Percentiles rank a stretch among this genome's conserved stretches.
These are phyloP conservation scores for Aureobasidium sp. DNA, from an alignment of 2,329 filamentous ascomycete genomes.

Conservation along the genomic window DNA sequence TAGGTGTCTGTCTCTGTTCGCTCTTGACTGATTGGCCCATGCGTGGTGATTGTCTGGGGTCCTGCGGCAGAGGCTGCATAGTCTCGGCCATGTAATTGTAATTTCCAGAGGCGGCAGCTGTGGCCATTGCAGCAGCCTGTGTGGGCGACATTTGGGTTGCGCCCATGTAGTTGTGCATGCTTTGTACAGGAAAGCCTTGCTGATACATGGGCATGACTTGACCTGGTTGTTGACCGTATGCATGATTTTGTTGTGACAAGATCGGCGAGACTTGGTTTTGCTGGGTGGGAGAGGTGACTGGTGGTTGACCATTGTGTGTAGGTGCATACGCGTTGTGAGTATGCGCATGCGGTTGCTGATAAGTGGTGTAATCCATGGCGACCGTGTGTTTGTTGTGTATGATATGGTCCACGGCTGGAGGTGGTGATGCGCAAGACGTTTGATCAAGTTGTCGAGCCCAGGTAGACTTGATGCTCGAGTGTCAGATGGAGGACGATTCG, in stretches of 20 bases:
- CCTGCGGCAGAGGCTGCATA: constrained; percentile 53
- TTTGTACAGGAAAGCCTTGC: constrained; percentile 59
- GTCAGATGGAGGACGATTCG: neutral
- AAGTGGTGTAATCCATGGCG: constrained; percentile 44
- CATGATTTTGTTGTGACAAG: constrained; percentile 61
- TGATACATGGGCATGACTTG: constrained; percentile 65
- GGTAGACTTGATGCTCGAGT: neutral
- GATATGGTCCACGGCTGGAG: neutral
- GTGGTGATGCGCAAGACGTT: neutral
- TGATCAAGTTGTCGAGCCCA: neutral
- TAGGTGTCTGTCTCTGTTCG: constrained; percentile 60
- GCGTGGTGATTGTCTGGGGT: constrained; percentile 62
- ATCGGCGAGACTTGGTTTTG: constrained; percentile 74
- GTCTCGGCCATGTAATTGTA: constrained; percentile 55
- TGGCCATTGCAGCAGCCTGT: constrained; percentile 79
- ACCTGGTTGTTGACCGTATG: constrained; percentile 56
- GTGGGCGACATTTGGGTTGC: constrained; percentile 53
- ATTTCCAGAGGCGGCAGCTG: constrained; percentile 81
- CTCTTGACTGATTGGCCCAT: constrained; percentile 64
- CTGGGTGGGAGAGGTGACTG: constrained; percentile 64
- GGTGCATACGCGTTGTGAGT: constrained; percentile 24
- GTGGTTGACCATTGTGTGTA: constrained; percentile 36
- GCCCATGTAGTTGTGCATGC: constrained; percentile 70
- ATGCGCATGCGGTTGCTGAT: constrained; percentile 39
- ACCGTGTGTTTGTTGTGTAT: constrained; percentile 11